A percentile compares a stretch with the other conserved stretches of the same genome.
These are phyloP conservation scores for Helminthosporium solani DNA, from an alignment of 2,329 filamentous ascomycete species.

Conservation along the genomic window DNA sequence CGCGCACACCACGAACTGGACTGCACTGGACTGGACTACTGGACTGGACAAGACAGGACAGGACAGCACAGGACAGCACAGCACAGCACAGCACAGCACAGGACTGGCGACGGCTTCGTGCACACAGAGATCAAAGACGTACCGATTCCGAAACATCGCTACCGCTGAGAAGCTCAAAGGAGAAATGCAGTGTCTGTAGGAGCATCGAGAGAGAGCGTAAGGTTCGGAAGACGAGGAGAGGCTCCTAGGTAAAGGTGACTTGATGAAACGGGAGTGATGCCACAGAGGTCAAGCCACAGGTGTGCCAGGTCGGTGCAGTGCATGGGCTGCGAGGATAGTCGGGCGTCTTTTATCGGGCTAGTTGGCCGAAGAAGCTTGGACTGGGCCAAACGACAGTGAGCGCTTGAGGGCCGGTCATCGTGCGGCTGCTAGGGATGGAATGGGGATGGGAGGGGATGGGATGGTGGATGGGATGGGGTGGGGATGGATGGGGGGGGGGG, in stretches of 20 bases:
- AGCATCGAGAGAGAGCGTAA: conserved; percentile 35
- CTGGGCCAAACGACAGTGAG: conserved; percentile 12
- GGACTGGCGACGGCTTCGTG: no score
- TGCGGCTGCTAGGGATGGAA: conserved; percentile 22
- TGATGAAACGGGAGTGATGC: conserved; percentile 40
- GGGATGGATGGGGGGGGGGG: no score
- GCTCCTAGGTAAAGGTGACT: conserved; percentile 16
- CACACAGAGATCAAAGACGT: conserved; percentile 23
- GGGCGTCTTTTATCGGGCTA: conserved; percentile 42
- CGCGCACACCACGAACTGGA: conserved; percentile 27
- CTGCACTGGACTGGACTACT: no score
- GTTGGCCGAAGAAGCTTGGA: conserved; percentile 22
- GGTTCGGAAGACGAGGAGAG: conserved; percentile 28
- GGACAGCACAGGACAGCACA: no score
- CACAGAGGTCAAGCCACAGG: conserved; percentile 41
- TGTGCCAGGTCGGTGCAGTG: conserved; percentile 20
- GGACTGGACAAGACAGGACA: no score
- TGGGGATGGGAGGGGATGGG: no score
- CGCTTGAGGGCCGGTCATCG: conserved; percentile 20
- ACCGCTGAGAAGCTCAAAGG: conserved; percentile 40
- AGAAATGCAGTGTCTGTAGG: conserved; percentile 21
- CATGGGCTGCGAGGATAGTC: conserved; percentile 13
- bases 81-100: no score
- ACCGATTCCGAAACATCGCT: conserved; percentile 53
- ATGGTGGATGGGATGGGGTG: no score